phyloP scores from a whole-genome alignment of 148 eudicot genomes.

The Agrostemma githago region DNA sequence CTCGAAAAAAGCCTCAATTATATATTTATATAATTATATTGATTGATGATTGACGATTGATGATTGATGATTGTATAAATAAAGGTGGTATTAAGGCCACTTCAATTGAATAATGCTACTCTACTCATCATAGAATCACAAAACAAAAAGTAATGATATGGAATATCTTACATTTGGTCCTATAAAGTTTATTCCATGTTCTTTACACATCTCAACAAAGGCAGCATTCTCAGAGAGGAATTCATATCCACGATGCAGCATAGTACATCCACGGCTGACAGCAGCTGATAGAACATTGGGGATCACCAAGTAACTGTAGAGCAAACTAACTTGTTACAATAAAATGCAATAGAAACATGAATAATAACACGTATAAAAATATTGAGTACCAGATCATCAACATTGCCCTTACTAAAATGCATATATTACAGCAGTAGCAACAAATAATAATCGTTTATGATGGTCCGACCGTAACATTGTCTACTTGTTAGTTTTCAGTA shows the following conservation, averaged over 20 bases:
- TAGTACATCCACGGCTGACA: conserved; percentile 82
- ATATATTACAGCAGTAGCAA: not conserved
- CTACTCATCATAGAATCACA: not conserved
- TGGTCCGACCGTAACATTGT: not conserved
- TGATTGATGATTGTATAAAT: not conserved
- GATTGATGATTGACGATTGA: too few relatives aligned
- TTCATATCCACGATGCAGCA: conserved; percentile 99
- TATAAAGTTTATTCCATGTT: conserved; percentile 91
- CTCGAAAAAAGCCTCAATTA: too few relatives aligned
- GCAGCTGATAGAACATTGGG: conserved; percentile 96
- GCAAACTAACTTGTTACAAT: conserved; percentile 11
- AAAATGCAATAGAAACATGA: not conserved
- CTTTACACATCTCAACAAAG: conserved; percentile 96
- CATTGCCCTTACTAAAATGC: not conserved
- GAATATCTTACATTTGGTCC: conserved; percentile 82
- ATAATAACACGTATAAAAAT: not conserved
- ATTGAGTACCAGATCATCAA: not conserved
- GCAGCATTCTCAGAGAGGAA: conserved; percentile 96
- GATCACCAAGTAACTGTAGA: conserved; percentile 88
- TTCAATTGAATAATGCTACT: not conserved
- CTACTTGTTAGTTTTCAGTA: not conserved
- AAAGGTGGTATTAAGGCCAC: not conserved
- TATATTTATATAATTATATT: too few relatives aligned
- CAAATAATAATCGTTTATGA: not conserved
- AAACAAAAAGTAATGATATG: not conserved